These are phyloP conservation scores for Pichia sp. DNA, from an alignment of 1,139 yeast genomes.

Conservation along the genomic window DNA sequence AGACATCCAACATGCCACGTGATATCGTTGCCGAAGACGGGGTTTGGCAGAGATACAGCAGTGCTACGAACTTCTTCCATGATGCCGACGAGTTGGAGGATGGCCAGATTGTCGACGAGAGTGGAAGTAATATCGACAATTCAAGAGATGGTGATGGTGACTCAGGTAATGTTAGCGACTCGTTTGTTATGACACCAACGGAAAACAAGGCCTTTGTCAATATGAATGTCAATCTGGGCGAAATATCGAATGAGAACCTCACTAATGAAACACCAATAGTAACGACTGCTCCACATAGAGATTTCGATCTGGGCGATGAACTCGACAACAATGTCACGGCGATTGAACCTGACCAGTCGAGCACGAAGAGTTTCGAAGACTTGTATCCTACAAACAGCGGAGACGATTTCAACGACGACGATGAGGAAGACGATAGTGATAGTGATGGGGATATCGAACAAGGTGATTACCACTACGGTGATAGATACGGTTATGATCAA, in stretches of 20 bases:
- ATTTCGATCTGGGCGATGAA: constrained; percentile 18
- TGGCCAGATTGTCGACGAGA: neutral
- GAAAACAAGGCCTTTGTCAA: neutral
- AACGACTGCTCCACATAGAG: constrained; percentile 5
- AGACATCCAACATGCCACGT: neutral
- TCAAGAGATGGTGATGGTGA: neutral
- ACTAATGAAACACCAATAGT: neutral
- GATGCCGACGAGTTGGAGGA: neutral
- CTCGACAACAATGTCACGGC: constrained; percentile 14
- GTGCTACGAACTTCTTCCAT: constrained; percentile 13
- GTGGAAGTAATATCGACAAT: neutral
- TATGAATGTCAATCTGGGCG: neutral
- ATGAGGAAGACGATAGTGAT: constrained; percentile 6
- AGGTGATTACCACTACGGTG: constrained; percentile 1
- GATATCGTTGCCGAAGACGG: constrained; percentile 4
- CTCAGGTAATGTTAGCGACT: neutral
- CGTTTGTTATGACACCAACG: constrained; percentile 10
- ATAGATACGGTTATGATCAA: neutral
- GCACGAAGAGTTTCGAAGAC: constrained; percentile 12
- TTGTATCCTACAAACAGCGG: constrained; percentile 17
- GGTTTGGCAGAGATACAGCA: constrained; percentile 14
- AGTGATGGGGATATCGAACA: neutral
- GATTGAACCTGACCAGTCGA: neutral
- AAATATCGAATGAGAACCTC: too few species aligned
- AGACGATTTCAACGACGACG: constrained; percentile 7